Conservation (phyloP, 2,329 filamentous ascomycete genomes). For the Claviceps sp. region DNA sequence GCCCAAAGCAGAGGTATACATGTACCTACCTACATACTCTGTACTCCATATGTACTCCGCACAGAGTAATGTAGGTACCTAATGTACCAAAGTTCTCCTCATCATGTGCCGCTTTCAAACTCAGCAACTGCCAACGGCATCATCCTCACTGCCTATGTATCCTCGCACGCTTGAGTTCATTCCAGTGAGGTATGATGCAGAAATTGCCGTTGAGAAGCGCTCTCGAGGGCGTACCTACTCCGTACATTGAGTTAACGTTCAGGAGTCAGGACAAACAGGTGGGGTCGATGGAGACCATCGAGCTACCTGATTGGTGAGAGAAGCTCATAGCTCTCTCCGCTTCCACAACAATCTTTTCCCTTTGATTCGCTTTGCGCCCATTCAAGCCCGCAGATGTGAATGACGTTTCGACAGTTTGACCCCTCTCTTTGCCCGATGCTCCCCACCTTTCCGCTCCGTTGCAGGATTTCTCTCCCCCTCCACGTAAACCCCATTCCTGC, state of each 20-base stretch:
- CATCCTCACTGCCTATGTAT: too few relatives aligned
- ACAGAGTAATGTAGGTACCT: too few relatives aligned
- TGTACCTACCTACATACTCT: too few relatives aligned
- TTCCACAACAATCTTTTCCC: neutral
- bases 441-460: neutral
- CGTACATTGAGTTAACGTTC: neutral
- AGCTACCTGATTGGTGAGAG: conserved; percentile 1
- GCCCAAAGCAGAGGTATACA: too few relatives aligned
- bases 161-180: too few relatives aligned
- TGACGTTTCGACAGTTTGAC: conserved; percentile 4
- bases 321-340: neutral
- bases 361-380: conserved; percentile 1
- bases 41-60: too few relatives aligned
- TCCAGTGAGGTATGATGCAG: too few relatives aligned
- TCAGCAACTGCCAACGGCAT: too few relatives aligned
- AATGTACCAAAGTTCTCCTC: too few relatives aligned
- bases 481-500: neutral
- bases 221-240: too few relatives aligned
- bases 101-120: too few relatives aligned
- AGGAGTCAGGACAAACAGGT: neutral
- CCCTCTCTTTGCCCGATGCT: conserved; percentile 3
- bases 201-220: too few relatives aligned
- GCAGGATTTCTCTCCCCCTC: neutral
- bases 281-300: neutral
- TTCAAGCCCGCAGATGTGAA: conserved; percentile 1